These are phyloP conservation scores for Avicennia marina DNA, from an alignment of 257 asterid genomes.

Conservation along the genomic window DNA sequence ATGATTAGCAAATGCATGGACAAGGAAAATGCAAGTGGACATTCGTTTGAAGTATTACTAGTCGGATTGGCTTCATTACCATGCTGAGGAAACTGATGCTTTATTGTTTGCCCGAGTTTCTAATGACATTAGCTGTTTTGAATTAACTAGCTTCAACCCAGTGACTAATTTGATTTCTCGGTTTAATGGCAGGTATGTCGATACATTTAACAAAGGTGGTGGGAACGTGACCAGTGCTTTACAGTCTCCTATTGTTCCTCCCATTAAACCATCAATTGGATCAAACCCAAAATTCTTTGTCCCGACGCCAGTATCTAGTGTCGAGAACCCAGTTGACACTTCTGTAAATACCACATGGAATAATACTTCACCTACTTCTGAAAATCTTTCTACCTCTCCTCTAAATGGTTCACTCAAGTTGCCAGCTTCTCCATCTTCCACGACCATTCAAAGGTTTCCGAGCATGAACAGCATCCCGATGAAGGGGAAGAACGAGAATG, in stretches of 20 bases:
- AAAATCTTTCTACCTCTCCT: slow-evolving; percentile 37
- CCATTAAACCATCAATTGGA: slow-evolving; percentile 48
- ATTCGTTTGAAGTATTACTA: no score
- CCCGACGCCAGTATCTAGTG: slow-evolving; percentile 46
- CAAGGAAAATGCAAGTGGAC: no score
- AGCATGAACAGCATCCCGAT: slow-evolving; percentile 67
- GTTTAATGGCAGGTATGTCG: slow-evolving; percentile 35
- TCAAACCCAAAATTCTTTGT: slow-evolving; percentile 73
- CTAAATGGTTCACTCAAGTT: slow-evolving; percentile 33
- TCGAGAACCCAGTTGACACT: slow-evolving; percentile 39
- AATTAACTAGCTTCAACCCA: no score
- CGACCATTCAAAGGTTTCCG: slow-evolving; percentile 54
- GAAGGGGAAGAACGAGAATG: slow-evolving; percentile 21
- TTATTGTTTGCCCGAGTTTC: no score
- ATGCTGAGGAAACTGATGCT: not conserved
- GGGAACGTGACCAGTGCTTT: slow-evolving; percentile 53
- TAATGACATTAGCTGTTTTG: no score
- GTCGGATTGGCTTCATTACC: no score
- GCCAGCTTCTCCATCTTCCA: slow-evolving; percentile 26
- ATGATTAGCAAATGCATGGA: no score
- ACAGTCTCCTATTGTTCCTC: slow-evolving; percentile 59
- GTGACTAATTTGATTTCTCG: slow-evolving; percentile 1
- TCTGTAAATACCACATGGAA: slow-evolving; percentile 23
- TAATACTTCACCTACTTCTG: slow-evolving; percentile 24
- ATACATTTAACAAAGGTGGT: slow-evolving; percentile 66